phyloP scores from a whole-genome alignment of 768 basidiomycete species.

The Panaeolus papilionaceus region DNA sequence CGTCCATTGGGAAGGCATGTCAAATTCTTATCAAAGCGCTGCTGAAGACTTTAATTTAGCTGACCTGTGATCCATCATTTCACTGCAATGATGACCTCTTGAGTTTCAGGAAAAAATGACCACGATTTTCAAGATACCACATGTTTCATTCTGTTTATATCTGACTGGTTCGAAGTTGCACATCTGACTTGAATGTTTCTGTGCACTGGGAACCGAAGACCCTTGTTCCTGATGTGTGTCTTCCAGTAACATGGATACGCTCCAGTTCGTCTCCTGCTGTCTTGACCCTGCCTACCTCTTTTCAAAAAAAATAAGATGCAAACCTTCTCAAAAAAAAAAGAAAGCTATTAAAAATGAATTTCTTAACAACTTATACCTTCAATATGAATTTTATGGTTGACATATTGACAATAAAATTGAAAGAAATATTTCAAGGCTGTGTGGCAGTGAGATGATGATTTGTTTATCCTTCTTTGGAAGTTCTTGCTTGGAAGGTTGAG shows the following conservation, averaged over 20 bases:
- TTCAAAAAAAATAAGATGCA: background rate
- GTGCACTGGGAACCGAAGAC: too few relatives aligned
- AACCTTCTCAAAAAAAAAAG: background rate
- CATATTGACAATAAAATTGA: background rate
- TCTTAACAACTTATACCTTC: background rate
- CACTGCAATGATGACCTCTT: too few relatives aligned
- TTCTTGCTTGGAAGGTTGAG: background rate
- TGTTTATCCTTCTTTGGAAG: constrained; percentile 4
- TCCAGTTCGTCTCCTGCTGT: background rate
- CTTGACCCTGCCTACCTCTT: background rate
- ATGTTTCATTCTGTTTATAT: too few relatives aligned
- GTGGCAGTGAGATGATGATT: background rate
- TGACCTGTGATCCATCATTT: too few relatives aligned
- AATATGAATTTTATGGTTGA: background rate
- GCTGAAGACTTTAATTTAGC: too few relatives aligned
- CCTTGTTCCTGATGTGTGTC: background rate
- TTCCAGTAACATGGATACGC: background rate
- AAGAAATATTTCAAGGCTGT: background rate
- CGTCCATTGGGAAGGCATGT: too few relatives aligned
- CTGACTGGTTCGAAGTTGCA: too few relatives aligned
- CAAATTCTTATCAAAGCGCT: too few relatives aligned
- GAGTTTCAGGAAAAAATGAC: too few relatives aligned
- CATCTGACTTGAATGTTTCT: too few relatives aligned
- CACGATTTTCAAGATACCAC: too few relatives aligned
- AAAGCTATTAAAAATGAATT: background rate